phyloP scores from a whole-genome alignment of 768 basidiomycete genomes.

The Tephrocybe rancida region DNA sequence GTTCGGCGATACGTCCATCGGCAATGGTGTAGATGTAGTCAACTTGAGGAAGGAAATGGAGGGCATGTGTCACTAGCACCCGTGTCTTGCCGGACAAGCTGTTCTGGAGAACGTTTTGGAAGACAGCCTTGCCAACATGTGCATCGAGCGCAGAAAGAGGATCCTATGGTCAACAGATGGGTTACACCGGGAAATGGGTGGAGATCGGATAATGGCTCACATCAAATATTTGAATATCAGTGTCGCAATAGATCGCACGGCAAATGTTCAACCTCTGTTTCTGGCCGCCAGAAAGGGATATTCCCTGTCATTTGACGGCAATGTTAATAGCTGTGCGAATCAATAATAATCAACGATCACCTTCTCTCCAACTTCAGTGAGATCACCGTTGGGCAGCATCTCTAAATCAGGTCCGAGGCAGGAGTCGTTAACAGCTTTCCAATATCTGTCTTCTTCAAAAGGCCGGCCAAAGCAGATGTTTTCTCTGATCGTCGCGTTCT shows the following conservation, averaged over 20 bases:
- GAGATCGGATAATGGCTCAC: slow-evolving; percentile 23
- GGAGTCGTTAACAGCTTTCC: slow-evolving; percentile 76
- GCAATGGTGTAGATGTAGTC: slow-evolving; percentile 84
- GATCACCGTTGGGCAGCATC: slow-evolving; percentile 74
- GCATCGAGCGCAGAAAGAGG: slow-evolving; percentile 92
- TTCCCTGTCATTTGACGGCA: slow-evolving; percentile 58
- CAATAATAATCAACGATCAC: slow-evolving; percentile 15
- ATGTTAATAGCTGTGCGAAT: background rate
- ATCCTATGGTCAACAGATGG: slow-evolving; percentile 46
- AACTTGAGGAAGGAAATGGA: slow-evolving; percentile 87
- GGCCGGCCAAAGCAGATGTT: slow-evolving; percentile 88
- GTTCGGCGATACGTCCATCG: slow-evolving; percentile 78
- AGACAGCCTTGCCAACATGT: slow-evolving; percentile 86
- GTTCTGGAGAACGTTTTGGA: slow-evolving; percentile 79
- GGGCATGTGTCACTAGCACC: slow-evolving; percentile 88
- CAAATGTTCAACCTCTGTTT: slow-evolving; percentile 84
- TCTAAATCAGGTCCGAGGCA: slow-evolving; percentile 82
- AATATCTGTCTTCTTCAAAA: slow-evolving; percentile 81
- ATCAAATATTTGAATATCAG: slow-evolving; percentile 88
- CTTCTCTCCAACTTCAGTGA: slow-evolving; percentile 85
- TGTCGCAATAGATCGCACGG: slow-evolving; percentile 83
- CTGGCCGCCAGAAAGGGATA: slow-evolving; percentile 84
- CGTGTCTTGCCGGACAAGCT: slow-evolving; percentile 71
- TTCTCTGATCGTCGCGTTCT: slow-evolving; percentile 87
- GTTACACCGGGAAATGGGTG: background rate